phyloP scores from a whole-genome alignment of 441 rosid species.

The Populus tomentosa region DNA sequence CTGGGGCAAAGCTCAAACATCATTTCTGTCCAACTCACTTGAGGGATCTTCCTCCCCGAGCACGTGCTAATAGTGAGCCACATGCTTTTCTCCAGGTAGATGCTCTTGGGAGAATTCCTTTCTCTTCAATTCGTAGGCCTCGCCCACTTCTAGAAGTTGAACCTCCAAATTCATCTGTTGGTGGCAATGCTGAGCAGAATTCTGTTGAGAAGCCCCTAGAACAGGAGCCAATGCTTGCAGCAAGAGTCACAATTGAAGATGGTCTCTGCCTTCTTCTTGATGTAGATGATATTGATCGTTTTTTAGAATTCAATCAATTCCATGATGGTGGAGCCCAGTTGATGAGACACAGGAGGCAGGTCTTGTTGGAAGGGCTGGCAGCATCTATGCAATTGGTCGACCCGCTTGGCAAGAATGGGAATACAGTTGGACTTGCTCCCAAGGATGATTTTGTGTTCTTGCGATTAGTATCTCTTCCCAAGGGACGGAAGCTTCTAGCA shows the following conservation, averaged over 20 bases:
- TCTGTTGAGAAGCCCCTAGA: constrained; percentile 76
- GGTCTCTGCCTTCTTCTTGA: constrained; percentile 84
- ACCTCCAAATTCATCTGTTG: constrained; percentile 50
- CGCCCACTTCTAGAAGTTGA: constrained; percentile 95
- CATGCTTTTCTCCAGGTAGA: constrained; percentile 95
- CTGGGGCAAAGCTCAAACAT: constrained; percentile 67
- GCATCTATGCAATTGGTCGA: constrained; percentile 85
- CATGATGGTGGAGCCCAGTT: constrained; percentile 77
- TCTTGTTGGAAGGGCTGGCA: constrained; percentile 71
- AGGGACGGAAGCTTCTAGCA: constrained; percentile 80
- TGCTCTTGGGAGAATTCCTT: constrained; percentile 88
- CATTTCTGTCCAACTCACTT: constrained; percentile 83
- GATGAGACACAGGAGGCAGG: constrained; percentile 53
- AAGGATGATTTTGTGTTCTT: constrained; percentile 77
- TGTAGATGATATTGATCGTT: constrained; percentile 86
- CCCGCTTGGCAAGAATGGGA: constrained; percentile 73
- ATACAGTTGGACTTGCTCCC: constrained; percentile 43
- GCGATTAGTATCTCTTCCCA: constrained; percentile 68
- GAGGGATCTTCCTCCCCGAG: constrained; percentile 73
- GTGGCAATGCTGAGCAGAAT: constrained; percentile 43
- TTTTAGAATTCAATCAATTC: constrained; percentile 66
- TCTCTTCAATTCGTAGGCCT: constrained; percentile 93
- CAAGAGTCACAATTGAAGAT: constrained; percentile 88
- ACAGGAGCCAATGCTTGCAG: constrained; percentile 95
- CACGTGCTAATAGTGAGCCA: constrained; percentile 64